These are phyloP conservation scores for Curvularia sp. DNA, from an alignment of 2,329 filamentous ascomycete species.

Conservation along the genomic window DNA sequence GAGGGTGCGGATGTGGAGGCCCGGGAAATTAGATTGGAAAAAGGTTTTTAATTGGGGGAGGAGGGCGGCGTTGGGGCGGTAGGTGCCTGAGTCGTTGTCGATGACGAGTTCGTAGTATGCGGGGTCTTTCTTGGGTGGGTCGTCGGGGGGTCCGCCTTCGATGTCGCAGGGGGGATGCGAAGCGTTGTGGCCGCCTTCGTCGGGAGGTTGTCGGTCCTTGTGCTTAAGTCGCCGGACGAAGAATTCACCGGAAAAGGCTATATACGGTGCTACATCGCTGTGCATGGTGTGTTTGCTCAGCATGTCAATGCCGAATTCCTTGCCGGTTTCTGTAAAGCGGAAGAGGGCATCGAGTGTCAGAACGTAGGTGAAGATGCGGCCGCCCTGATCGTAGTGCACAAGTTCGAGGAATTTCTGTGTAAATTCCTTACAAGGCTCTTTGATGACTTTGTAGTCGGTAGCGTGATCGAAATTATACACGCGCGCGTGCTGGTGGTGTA, in stretches of 20 bases:
- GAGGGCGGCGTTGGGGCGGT: conserved; percentile 80
- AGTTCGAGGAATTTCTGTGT: conserved; percentile 83
- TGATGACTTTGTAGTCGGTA: conserved; percentile 75
- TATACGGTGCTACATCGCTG: conserved; percentile 87
- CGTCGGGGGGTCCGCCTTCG: conserved; percentile 54
- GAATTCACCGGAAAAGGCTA: conserved; percentile 92
- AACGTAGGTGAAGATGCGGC: conserved; percentile 89
- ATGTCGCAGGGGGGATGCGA: conserved; percentile 62
- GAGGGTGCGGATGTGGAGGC: conserved; percentile 74
- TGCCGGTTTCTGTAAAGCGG: conserved; percentile 93
- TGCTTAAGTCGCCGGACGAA: conserved; percentile 76
- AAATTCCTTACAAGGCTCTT: conserved; percentile 71
- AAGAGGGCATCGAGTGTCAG: conserved; percentile 85
- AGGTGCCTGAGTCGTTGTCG: conserved; percentile 94
- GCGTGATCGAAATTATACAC: conserved; percentile 86
- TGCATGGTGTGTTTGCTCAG: conserved; percentile 98
- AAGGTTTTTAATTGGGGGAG: conserved; percentile 76
- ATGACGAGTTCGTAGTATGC: conserved; percentile 82
- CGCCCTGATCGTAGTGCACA: conserved; percentile 83
- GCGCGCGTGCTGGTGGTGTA: conserved; percentile 87
- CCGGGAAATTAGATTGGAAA: conserved; percentile 75
- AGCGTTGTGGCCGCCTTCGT: conserved; percentile 40
- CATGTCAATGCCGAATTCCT: conserved; percentile 92
- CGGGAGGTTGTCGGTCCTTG: conserved; percentile 47
- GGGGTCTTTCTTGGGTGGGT: conserved; percentile 58